Base-by-base conservation (phyloP, 805 yeast genomes). In the Maudiozyma saulgeensis region DNA sequence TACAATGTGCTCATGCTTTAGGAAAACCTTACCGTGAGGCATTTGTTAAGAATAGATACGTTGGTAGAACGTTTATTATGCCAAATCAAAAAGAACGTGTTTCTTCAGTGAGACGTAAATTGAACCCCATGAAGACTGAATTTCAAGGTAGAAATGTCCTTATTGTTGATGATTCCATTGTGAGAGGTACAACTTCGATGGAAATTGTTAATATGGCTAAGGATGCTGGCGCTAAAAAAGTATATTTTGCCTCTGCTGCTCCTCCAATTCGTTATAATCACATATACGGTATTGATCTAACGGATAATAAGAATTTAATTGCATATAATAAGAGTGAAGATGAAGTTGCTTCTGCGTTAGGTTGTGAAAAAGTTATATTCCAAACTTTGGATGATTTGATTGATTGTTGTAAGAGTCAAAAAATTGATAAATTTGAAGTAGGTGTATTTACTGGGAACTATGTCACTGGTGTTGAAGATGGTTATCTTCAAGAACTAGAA, bases 131-230 rank as follows among this genome's bases (percentile, higher is more conserved):
- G 96, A 88, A 81, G 51, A 79, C 86, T 43, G 99, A 93, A 70
- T 93, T 93, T 66, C 77, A 78, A 55, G 93, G 80, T 54, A 80
- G 88, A 60, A 82, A 81, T 53, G 98, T 93, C 21, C 73, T 93
- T 54, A 76, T 93, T 48, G 97, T 93, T 42, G 99, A 93, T 68
- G 99, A 93, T 68, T 88, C 97, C 26, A 91, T 93, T 56, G 99
- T 93, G 9, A 81, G 99, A 66, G 99, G 99, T 54, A 93, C 99
- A 19, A 93, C 99, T 2, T 89, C 97, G 6, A 85, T 80, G 66
- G 99, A 93, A 71, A 93, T 93, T 56, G 95, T 93, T 34, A 84
- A 82, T 56, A 93, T 93, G 99, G 99, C 99, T n/a, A 79, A 85
- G 59, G 99, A 93, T 68, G 96, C 98, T 5, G 99, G 99, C 51